Conservation (phyloP, 164 flowering plant genomes). For the Kalanchoe fedtschenkoi region DNA sequence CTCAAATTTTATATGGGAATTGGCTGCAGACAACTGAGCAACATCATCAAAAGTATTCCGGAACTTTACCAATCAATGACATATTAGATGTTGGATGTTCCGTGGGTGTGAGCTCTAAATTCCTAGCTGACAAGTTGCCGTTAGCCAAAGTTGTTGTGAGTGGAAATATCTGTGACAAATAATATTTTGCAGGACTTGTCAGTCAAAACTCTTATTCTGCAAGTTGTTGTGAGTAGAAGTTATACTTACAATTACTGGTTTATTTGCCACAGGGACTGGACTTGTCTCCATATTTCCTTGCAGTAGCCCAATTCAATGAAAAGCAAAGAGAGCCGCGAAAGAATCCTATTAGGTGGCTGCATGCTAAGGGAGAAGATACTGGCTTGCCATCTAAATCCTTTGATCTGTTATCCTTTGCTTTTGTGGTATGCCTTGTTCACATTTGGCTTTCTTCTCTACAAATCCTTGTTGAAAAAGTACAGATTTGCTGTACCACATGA, state of each 20-base stretch:
- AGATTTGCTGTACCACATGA: no score
- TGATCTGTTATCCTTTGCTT: constrained; percentile 48
- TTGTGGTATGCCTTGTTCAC: constrained; percentile 32
- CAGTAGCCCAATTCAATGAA: constrained; percentile 59
- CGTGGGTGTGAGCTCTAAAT: constrained; percentile 56
- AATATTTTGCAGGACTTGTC: background rate
- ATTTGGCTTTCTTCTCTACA: background rate
- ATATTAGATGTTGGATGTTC: constrained; percentile 67
- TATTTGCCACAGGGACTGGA: constrained; percentile 44
- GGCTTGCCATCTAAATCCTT: constrained; percentile 57
- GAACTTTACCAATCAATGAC: constrained; percentile 26
- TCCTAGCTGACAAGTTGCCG: constrained; percentile 52
- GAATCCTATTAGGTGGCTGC: constrained; percentile 42
- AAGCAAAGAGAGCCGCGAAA: constrained; percentile 25
- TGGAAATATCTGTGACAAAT: background rate
- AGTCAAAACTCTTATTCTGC: no score
- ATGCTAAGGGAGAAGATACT: constrained; percentile 64
- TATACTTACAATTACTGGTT: no score
- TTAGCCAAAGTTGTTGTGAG: constrained; percentile 49
- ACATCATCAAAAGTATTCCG: constrained; percentile 39
- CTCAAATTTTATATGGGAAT: constrained; percentile 42
- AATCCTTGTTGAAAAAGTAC: no score
- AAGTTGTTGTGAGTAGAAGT: no score
- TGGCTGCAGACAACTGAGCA: constrained; percentile 53
- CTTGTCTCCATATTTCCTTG: constrained; percentile 66